phyloP scores from a whole-genome alignment of 139 green algal genomes.

The Coccomyxa sp. region DNA sequence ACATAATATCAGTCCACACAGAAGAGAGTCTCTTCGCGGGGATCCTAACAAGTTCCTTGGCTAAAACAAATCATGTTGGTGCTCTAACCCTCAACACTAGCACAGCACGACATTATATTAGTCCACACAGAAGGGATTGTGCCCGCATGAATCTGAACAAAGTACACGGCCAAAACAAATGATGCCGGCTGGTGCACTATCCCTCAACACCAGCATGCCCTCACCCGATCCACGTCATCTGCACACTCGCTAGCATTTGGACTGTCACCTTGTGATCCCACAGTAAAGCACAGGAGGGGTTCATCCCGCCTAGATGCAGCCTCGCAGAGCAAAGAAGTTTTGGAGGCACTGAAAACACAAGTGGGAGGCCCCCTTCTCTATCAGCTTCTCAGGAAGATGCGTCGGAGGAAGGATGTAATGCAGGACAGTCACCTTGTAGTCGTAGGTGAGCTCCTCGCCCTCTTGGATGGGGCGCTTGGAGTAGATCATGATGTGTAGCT shows the following conservation, averaged over 20 bases:
- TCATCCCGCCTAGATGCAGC: too few relatives aligned
- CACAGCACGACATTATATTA: neutral
- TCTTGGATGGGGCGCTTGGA: constrained; percentile 52
- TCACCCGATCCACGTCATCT: too few relatives aligned
- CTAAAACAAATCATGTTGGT: neutral
- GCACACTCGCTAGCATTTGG: too few relatives aligned
- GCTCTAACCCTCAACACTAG: neutral
- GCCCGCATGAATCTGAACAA: neutral
- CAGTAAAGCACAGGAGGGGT: too few relatives aligned
- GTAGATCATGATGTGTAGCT: constrained; percentile 76
- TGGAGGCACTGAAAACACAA: too few relatives aligned
- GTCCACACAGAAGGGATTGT: neutral
- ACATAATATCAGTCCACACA: neutral
- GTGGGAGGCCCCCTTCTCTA: too few relatives aligned
- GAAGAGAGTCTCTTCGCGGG: neutral
- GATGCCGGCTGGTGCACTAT: neutral
- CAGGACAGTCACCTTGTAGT: constrained; percentile 66
- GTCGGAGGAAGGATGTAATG: too few relatives aligned
- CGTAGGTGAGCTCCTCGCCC: constrained; percentile 82
- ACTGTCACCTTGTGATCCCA: too few relatives aligned
- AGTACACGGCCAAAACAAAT: neutral
- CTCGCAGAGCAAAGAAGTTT: too few relatives aligned
- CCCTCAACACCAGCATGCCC: too few relatives aligned
- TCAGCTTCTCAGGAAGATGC: neutral
- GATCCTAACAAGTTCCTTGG: too few relatives aligned